Percentiles rank a stretch among this genome's conserved stretches.
Conservation (phyloP, 306 rosid species). For the Astragalus membranaceus region DNA sequence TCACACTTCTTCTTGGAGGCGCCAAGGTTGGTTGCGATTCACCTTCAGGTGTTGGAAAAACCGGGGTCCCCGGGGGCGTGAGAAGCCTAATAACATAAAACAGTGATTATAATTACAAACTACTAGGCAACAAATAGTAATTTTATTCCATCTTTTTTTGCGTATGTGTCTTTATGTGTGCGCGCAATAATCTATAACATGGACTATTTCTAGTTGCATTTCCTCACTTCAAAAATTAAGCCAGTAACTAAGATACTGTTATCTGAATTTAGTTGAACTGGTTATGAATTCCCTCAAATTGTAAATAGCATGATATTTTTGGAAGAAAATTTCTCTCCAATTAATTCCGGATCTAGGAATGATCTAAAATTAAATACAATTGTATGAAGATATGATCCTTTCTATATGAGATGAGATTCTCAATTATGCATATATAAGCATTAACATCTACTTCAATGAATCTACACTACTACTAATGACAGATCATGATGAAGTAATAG, state of each 20-base stretch:
- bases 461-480: not conserved
- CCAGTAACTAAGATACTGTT: not conserved
- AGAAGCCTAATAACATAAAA: slow-evolving; percentile 72
- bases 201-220: not conserved
- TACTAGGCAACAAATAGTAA: not conserved
- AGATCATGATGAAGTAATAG: not conserved
- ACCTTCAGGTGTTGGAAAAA: slow-evolving; percentile 58
- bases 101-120: slow-evolving; percentile 6
- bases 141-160: not conserved
- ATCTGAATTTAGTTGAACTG: not conserved
- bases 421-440: not conserved
- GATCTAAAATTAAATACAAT: not conserved
- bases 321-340: not conserved
- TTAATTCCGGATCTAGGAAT: slow-evolving; percentile 7
- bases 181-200: not conserved
- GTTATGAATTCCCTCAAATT: not conserved
- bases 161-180: no score
- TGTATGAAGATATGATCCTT: not conserved
- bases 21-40: slow-evolving; percentile 45
- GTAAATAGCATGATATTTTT: no score
- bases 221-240: not conserved
- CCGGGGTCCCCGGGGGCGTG: slow-evolving; percentile 96
- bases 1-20: slow-evolving; percentile 53
- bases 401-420: not conserved
- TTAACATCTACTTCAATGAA: not conserved